phyloP scores from a whole-genome alignment of 225 moss, liverwort and hornwort genomes.

The Marchantia paleacea region DNA sequence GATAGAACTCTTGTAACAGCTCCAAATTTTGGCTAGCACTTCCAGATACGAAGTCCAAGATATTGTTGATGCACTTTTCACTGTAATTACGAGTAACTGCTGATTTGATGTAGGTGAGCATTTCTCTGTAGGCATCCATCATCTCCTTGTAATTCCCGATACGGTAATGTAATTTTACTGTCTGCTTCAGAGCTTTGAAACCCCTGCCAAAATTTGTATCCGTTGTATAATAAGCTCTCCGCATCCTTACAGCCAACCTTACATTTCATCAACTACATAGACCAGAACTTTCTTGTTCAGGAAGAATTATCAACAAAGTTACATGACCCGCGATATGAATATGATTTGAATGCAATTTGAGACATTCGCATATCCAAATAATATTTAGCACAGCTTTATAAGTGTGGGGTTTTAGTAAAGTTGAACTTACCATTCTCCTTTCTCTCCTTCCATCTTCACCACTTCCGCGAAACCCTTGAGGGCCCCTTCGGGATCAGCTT shows the following conservation, averaged over 20 bases:
- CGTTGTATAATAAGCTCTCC: background rate
- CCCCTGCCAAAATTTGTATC: conserved; percentile 53
- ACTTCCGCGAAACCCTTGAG: conserved; percentile 92
- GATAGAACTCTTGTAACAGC: conserved; percentile 96
- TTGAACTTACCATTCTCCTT: conserved; percentile 75
- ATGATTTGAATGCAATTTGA: too few relatives aligned
- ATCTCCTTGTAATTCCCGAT: conserved; percentile 95
- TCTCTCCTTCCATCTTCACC: conserved; percentile 98
- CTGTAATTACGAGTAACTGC: conserved; percentile 98
- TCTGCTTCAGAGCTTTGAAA: conserved; percentile 96
- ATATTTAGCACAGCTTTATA: too few relatives aligned
- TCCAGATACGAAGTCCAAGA: conserved; percentile 93
- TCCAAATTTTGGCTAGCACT: conserved; percentile 94
- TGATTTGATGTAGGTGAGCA: conserved; percentile 96
- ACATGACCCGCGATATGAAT: too few relatives aligned
- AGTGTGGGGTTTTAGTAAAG: too few relatives aligned
- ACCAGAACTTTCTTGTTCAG: too few relatives aligned
- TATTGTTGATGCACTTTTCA: conserved; percentile 98
- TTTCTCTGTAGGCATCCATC: conserved; percentile 99
- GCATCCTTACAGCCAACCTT: background rate
- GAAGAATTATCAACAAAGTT: too few relatives aligned
- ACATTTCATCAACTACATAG: too few relatives aligned
- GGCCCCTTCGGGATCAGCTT: conserved; percentile 87
- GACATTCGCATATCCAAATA: too few relatives aligned
- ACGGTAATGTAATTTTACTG: conserved; percentile 92